phyloP scores from a whole-genome alignment of 768 basidiomycete genomes.

The Piloderma croceum region DNA sequence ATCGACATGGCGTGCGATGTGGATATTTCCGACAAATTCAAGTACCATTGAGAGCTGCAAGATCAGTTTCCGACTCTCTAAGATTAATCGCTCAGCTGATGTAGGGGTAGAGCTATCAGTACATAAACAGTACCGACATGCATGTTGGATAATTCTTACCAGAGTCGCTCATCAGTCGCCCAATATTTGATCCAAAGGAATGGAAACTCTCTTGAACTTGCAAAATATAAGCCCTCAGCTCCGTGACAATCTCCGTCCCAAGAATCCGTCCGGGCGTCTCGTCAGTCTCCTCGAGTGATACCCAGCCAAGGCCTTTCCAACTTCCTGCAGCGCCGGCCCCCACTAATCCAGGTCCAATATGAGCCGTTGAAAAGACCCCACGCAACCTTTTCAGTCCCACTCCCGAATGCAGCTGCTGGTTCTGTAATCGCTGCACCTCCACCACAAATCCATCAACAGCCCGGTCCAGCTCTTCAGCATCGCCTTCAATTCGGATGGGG shows the following conservation, averaged over 20 bases:
- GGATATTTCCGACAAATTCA: constrained; percentile 57
- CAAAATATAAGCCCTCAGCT: constrained; percentile 43
- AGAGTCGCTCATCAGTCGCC: constrained; percentile 29
- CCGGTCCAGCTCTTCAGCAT: constrained; percentile 70
- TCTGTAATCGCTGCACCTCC: constrained; percentile 60
- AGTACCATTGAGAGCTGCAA: constrained; percentile 56
- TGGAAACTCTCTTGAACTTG: constrained; percentile 48
- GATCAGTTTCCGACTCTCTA: constrained; percentile 45
- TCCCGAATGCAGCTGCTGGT: constrained; percentile 21
- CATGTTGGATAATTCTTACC: constrained; percentile 24
- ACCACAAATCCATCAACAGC: constrained; percentile 63
- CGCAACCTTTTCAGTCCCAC: constrained; percentile 46
- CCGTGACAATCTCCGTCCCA: constrained; percentile 46
- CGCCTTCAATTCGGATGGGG: constrained; percentile 64
- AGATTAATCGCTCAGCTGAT: constrained; percentile 38
- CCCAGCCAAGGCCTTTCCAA: constrained; percentile 87
- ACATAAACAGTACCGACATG: constrained; percentile 1
- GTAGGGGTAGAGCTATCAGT: constrained; percentile 1
- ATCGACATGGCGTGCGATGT: constrained; percentile 78
- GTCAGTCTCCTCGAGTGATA: constrained; percentile 46
- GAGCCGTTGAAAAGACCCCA: constrained; percentile 54
- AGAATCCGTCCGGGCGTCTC: constrained; percentile 43
- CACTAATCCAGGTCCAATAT: constrained; percentile 71
- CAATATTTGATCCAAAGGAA: constrained; percentile 30
- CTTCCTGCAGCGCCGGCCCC: constrained; percentile 71